A percentile compares a stretch with the other conserved stretches of the same genome.
phyloP scores from a whole-genome alignment of 1,284 basidiomycete genomes.

The Anthracocystis setariae region DNA sequence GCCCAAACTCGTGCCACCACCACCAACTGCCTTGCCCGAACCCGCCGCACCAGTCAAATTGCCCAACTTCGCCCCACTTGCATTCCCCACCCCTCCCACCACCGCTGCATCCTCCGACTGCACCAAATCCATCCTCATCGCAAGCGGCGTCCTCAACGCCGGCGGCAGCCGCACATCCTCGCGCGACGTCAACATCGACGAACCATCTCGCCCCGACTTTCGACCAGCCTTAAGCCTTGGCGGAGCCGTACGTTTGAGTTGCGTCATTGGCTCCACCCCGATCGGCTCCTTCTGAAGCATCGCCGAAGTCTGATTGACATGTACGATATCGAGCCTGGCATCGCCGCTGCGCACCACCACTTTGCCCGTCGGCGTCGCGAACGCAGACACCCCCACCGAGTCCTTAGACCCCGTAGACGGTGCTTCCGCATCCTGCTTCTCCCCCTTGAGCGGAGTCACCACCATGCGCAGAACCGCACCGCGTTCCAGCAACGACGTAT shows the following conservation, averaged over 20 bases:
- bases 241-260: conserved; percentile 31
- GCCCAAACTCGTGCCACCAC: not conserved
- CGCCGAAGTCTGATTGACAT: conserved; percentile 61
- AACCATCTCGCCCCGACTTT: conserved; percentile 18
- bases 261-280: conserved; percentile 41
- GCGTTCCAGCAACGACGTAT: conserved; percentile 25
- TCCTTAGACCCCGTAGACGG: conserved; percentile 7
- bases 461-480: conserved; percentile 53
- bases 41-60: conserved; percentile 1
- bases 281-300: conserved; percentile 60
- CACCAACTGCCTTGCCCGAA: not conserved
- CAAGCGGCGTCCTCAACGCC: conserved; percentile 29
- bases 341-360: conserved; percentile 40
- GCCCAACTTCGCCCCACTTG: conserved; percentile 2
- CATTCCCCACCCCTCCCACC: too few species aligned
- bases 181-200: not conserved
- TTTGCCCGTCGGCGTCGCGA: conserved; percentile 37
- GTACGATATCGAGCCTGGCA: conserved; percentile 48
- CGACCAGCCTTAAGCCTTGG: conserved; percentile 28
- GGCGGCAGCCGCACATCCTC: conserved; percentile 32
- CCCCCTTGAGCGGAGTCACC: conserved; percentile 34
- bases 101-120: too few species aligned
- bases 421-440: conserved; percentile 9
- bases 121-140: conserved; percentile 19
- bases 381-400: conserved; percentile 11